Evolutionary conservation across 2,329 filamentous ascomycete genomes (phyloP).

Genomic region (Aspergillus sp.): DNA sequence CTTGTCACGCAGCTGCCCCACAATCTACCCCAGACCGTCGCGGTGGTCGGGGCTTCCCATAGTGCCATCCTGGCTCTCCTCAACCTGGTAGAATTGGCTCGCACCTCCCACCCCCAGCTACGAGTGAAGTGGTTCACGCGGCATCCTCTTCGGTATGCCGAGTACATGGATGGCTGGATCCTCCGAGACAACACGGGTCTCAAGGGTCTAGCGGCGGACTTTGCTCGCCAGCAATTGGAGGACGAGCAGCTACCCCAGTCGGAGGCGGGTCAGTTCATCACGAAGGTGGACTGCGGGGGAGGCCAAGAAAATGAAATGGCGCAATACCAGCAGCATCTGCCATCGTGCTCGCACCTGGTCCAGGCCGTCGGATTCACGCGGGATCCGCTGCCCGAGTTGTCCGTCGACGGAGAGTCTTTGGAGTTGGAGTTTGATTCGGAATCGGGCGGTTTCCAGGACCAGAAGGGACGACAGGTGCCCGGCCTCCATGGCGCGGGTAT

Average conservation of each 20-base stretch:
- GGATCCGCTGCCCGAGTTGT: conserved; percentile 51
- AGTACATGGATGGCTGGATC: conserved; percentile 64
- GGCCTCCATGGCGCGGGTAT: conserved; percentile 63
- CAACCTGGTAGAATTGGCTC: conserved; percentile 58
- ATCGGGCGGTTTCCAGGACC: conserved; percentile 50
- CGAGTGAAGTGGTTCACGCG: conserved; percentile 63
- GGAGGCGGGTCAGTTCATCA: conserved; percentile 48
- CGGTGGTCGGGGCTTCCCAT: conserved; percentile 63
- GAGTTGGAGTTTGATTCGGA: conserved; percentile 31
- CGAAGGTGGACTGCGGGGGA: conserved; percentile 47
- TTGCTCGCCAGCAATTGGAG: conserved; percentile 60
- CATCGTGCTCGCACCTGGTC: conserved; percentile 53
- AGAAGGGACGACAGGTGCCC: conserved; percentile 43
- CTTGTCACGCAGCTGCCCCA: conserved; percentile 44
- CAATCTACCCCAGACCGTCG: conserved; percentile 45
- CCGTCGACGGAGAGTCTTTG: conserved; percentile 30
- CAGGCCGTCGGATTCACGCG: conserved; percentile 61
- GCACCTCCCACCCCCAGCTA: conserved; percentile 52
- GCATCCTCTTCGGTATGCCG: conserved; percentile 61
- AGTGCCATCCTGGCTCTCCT: conserved; percentile 63
- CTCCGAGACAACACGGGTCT: conserved; percentile 65
- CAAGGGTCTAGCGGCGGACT: conserved; percentile 61
- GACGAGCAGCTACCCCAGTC: conserved; percentile 48
- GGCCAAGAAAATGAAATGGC: conserved; percentile 48
- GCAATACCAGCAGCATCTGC: conserved; percentile 49